Evolutionary conservation across 768 basidiomycete species (phyloP).

Genomic region (Termitomyces heimii): DNA sequence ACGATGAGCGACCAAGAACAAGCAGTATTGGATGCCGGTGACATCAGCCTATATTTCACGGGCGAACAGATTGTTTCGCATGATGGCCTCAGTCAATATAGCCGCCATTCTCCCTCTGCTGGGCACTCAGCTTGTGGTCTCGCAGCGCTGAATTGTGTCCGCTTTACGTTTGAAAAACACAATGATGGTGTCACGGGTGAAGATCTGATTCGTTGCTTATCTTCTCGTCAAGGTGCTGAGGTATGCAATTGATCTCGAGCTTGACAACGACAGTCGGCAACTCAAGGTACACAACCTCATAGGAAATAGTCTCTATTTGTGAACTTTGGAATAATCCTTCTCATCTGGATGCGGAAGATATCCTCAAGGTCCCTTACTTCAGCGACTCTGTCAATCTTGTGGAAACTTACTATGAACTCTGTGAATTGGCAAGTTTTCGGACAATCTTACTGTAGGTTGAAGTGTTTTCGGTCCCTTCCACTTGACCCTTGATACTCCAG

Average conservation of each 20-base stretch:
- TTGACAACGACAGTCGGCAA: background rate
- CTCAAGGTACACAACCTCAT: background rate
- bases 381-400: slow-evolving; percentile 28
- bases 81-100: slow-evolving; percentile 52
- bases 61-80: slow-evolving; percentile 33
- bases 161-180: slow-evolving; percentile 38
- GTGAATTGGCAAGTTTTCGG: slow-evolving; percentile 21
- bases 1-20: background rate
- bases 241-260: slow-evolving; percentile 15
- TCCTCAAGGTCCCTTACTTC: slow-evolving; percentile 44
- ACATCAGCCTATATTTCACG: slow-evolving; percentile 8
- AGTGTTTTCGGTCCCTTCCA: slow-evolving; percentile 12
- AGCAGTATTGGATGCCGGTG: slow-evolving; percentile 1
- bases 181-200: slow-evolving; percentile 20
- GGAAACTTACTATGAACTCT: slow-evolving; percentile 29
- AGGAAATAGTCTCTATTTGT: slow-evolving; percentile 58
- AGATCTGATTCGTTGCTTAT: slow-evolving; percentile 26
- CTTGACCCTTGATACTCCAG: slow-evolving; percentile 13
- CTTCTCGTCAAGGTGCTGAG: slow-evolving; percentile 27
- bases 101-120: slow-evolving; percentile 24
- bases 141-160: slow-evolving; percentile 60
- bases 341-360: slow-evolving; percentile 55
- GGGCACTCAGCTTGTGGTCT: slow-evolving; percentile 55
- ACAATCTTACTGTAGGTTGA: slow-evolving; percentile 22
- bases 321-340: slow-evolving; percentile 43